phyloP scores from a whole-genome alignment of 2,329 filamentous ascomycete species.

The Botryosphaeria dothidea region DNA sequence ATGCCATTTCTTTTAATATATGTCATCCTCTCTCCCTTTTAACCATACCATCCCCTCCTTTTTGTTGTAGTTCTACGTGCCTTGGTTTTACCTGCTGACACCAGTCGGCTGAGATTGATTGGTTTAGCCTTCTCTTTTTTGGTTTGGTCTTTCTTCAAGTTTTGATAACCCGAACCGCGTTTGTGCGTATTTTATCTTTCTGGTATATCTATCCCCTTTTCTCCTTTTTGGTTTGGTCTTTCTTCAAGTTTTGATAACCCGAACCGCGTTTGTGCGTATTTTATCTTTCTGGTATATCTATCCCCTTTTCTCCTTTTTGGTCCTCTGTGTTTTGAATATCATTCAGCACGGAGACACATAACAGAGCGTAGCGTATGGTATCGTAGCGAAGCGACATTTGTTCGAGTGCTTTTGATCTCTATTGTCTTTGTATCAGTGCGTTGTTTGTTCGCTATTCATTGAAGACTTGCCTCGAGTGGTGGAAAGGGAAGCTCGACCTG shows the following conservation, averaged over 20 bases:
- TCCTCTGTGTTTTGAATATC: too few species aligned
- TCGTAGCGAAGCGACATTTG: not conserved
- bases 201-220: not conserved
- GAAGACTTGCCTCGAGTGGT: too few species aligned
- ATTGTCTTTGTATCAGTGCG: not conserved
- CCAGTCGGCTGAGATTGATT: not conserved
- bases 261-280: not conserved
- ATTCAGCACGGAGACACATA: not conserved
- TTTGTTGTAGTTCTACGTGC: not conserved
- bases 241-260: not conserved
- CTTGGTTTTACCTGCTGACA: not conserved
- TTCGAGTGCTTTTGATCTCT: too few species aligned
- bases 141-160: not conserved
- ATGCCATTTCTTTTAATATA: not conserved
- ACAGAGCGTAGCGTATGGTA: not conserved
- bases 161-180: not conserved
- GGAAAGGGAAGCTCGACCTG: too few species aligned
- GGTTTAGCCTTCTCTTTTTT: not conserved
- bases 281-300: not conserved
- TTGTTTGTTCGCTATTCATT: too few species aligned
- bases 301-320: not conserved
- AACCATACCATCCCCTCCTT: not conserved
- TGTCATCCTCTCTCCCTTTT: too few species aligned
- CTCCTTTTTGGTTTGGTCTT: not conserved
- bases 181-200: not conserved